These are phyloP conservation scores for Ascochyta lentis DNA, from an alignment of 2,329 filamentous ascomycete species.

Conservation along the genomic window DNA sequence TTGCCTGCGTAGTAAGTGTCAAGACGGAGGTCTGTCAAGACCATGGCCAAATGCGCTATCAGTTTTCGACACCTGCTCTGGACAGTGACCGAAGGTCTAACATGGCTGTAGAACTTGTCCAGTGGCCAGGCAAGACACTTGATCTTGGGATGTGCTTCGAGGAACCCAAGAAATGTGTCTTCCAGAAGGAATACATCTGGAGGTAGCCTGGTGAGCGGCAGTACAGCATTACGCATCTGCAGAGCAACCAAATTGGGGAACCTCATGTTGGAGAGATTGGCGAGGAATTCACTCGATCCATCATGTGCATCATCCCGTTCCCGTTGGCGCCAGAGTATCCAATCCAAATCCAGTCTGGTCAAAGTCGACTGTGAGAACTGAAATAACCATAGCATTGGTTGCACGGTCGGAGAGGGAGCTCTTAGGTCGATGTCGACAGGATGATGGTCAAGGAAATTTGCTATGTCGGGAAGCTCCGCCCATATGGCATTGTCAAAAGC, in stretches of 20 bases:
- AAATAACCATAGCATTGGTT: constrained; percentile 27
- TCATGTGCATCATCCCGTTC: constrained; percentile 18
- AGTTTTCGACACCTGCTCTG: constrained; percentile 35
- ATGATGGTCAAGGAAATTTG: constrained; percentile 28
- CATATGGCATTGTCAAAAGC: constrained; percentile 38
- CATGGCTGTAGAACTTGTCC: constrained; percentile 52
- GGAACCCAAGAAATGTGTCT: constrained; percentile 49
- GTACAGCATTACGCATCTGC: constrained; percentile 55
- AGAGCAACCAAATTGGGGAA: constrained; percentile 56
- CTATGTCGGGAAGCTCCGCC: constrained; percentile 32
- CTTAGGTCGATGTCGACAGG: constrained; percentile 8
- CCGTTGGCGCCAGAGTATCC: constrained; percentile 42
- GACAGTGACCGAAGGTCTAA: constrained; percentile 30
- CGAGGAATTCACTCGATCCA: constrained; percentile 25
- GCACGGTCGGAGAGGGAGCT: constrained; percentile 12
- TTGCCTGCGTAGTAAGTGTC: constrained; percentile 45
- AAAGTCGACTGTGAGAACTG: constrained; percentile 34
- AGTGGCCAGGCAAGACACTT: constrained; percentile 56
- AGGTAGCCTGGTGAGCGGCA: constrained; percentile 46
- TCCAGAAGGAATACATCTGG: constrained; percentile 48
- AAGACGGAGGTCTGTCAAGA: constrained; percentile 52
- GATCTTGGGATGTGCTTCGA: constrained; percentile 54
- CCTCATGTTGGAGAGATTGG: constrained; percentile 43
- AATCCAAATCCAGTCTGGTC: constrained; percentile 45
- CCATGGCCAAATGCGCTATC: constrained; percentile 50